Evolutionary conservation across 2,329 filamentous ascomycete genomes (phyloP).

Genomic region (Leptographium radiaticola): DNA sequence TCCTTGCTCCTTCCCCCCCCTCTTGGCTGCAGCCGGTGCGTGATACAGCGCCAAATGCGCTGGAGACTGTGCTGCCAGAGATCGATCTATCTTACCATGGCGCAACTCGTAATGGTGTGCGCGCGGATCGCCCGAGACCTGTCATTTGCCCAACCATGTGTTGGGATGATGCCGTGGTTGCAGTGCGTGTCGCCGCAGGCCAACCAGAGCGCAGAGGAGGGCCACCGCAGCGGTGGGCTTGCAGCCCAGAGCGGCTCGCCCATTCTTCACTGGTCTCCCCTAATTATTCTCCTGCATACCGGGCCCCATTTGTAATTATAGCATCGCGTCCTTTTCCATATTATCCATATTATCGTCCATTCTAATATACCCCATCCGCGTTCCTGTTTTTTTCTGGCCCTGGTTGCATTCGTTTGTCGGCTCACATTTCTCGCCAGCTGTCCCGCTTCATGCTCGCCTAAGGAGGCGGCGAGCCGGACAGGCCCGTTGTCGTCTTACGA

Average conservation of each 20-base stretch:
- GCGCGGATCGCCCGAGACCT: neutral
- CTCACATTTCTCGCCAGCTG: neutral
- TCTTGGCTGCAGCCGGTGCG: neutral
- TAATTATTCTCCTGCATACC: neutral
- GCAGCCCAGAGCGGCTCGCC: neutral
- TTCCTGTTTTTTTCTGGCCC: neutral
- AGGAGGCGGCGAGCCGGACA: too few relatives aligned
- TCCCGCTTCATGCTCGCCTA: neutral
- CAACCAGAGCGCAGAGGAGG: neutral
- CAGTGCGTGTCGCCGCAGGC: neutral
- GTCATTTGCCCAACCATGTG: constrained; percentile 1
- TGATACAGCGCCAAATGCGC: neutral
- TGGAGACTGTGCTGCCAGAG: neutral
- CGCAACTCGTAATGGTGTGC: neutral
- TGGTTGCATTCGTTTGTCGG: neutral
- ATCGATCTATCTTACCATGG: neutral
- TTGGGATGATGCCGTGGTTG: neutral
- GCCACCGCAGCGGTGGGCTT: neutral
- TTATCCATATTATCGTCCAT: neutral
- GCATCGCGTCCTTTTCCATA: neutral
- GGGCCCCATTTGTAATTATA: neutral
- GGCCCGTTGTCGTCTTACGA: too few relatives aligned
- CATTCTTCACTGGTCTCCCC: neutral
- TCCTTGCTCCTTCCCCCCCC: too few relatives aligned
- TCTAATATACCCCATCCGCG: neutral